phyloP scores from a whole-genome alignment of 164 flowering plant genomes.

The Brasenia schreberi region DNA sequence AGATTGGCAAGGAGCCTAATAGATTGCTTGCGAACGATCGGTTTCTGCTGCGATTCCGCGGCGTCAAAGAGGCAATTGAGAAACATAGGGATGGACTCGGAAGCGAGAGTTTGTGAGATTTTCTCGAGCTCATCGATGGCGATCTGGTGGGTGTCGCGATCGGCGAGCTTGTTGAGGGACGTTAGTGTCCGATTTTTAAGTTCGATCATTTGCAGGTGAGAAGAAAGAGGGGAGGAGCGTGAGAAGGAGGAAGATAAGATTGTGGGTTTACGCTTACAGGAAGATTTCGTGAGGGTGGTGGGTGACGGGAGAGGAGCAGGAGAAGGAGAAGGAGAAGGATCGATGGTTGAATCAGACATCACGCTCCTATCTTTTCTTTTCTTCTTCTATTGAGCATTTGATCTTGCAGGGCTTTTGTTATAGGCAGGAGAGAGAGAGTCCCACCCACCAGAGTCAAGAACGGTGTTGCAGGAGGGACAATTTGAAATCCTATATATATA shows the following conservation, averaged over 20 bases:
- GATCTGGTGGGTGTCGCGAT: constrained; percentile 85
- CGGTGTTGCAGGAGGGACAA: background rate
- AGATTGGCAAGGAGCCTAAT: constrained; percentile 48
- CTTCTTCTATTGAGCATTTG: background rate
- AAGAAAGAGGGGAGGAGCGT: constrained; percentile 26
- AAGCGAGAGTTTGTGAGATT: constrained; percentile 39
- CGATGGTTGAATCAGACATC: background rate
- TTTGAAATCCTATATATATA: background rate
- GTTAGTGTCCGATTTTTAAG: constrained; percentile 74
- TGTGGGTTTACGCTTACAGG: background rate
- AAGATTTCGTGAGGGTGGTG: background rate
- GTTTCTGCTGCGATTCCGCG: constrained; percentile 44
- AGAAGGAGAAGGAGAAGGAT: background rate
- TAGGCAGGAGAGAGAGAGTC: constrained; percentile 3
- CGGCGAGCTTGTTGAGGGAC: constrained; percentile 74
- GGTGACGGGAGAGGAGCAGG: too few relatives aligned
- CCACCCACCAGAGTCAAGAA: too few relatives aligned
- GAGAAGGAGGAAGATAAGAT: background rate
- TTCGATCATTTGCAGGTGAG: constrained; percentile 78
- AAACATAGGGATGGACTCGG: constrained; percentile 61
- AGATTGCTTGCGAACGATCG: constrained; percentile 67
- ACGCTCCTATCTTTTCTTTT: background rate
- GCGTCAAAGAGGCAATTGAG: constrained; percentile 80
- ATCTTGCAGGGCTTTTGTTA: background rate
- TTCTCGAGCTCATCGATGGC: constrained; percentile 74